Base-by-base conservation (phyloP, 2,329 filamentous ascomycete species). In the Microsporum canis region DNA sequence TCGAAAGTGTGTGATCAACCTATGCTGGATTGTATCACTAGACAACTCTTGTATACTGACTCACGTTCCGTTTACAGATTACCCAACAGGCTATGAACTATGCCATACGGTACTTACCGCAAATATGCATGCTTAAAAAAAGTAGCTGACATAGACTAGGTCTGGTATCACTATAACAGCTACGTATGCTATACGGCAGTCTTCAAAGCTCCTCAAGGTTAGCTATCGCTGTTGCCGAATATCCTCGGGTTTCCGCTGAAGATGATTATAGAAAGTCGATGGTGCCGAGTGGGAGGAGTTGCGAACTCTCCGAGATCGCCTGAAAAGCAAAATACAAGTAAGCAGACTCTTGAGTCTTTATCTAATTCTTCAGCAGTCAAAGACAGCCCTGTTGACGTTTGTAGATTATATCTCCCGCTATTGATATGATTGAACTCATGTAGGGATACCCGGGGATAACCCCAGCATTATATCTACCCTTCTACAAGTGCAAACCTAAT, bases 341-440 rank as follows among this genome's bases (percentile, higher is more conserved):
- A 64, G 77, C 72, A 27, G 27, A 57, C 45, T 23, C 17, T 23
- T 14, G 8, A 4, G 4, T 27, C 31, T 5, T 10, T 14, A 5
- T 47, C 6, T 17, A 23, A 2, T 17, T 14, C 31, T 29, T 34
- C 29, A 12, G 2, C 1, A n/a, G 12, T 23, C 17, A 23, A 53
- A 53, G 6, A 34, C 31, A 17, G 31, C 33, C 60, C 63, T 58
- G 60, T 36, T 60, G 12, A 39, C 51, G 34, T 45, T 36, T 10
- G 43, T 38, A 89, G 85, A 89, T 96, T 65, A 86, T 96, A 53
- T 91, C 90, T 8, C 91, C 91, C 0, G 88, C 90, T 7, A 92
- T 95, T 69, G 90, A 96, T 71, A 85, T 96, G 79, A 90, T 96
- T 68, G 89, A 96, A 72, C 82, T 96, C 68, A 94, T 94, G 86